Conservation (phyloP, 75 land plant species). For the Selaginella moellendorffii region DNA sequence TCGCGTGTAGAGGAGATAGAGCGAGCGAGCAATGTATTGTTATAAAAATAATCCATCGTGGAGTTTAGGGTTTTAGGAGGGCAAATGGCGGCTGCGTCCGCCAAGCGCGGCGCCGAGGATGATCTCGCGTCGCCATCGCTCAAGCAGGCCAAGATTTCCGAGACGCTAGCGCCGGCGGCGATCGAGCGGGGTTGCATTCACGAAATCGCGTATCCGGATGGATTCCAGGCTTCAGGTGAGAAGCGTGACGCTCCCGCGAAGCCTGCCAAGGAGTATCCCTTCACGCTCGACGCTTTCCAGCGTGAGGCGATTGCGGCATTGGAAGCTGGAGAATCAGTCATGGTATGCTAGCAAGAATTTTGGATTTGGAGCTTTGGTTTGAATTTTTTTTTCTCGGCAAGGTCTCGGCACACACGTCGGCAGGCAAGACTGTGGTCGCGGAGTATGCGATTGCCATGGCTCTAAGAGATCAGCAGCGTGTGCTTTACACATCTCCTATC, state of each 20-base stretch:
- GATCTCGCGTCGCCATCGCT: too few species aligned
- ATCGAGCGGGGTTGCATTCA: conserved; percentile 27
- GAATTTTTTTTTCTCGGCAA: conserved; percentile 9
- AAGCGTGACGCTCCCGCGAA: conserved; percentile 4
- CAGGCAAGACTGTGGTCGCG: conserved; percentile 97
- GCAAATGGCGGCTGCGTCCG: too few species aligned
- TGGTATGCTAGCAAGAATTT: conserved; percentile 32
- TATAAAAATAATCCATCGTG: too few species aligned
- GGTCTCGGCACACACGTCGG: conserved; percentile 97
- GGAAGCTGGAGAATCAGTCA: conserved; percentile 82
- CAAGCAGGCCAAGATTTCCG: too few species aligned
- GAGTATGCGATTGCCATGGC: conserved; percentile 96
- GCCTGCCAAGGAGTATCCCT: conserved; percentile 80
- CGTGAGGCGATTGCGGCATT: conserved; percentile 68
- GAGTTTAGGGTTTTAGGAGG: too few species aligned
- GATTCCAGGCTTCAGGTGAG: conserved; percentile 17
- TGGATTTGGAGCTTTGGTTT: not conserved
- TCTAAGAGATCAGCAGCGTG: conserved; percentile 69
- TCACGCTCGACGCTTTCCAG: conserved; percentile 90
- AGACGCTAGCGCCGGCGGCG: too few species aligned
- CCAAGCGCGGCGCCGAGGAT: too few species aligned
- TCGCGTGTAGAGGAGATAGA: too few species aligned
- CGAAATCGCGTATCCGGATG: conserved; percentile 62
- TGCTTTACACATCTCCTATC: conserved; percentile 96
- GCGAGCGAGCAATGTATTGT: too few species aligned